Base-by-base conservation (phyloP, 2,329 filamentous ascomycete species). In the Furcasterigmium sp. region DNA sequence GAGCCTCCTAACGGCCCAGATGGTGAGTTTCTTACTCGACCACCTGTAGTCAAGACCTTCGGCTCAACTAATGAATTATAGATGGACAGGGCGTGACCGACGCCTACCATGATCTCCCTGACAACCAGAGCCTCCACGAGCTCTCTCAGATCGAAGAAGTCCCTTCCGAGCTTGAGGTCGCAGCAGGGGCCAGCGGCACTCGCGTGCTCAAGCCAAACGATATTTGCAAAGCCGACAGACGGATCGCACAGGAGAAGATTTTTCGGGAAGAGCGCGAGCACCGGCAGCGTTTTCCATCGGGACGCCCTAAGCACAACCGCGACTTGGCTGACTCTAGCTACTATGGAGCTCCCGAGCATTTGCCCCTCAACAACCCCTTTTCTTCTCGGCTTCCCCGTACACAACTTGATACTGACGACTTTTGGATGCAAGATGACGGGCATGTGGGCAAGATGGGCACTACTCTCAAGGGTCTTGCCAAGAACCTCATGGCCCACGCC, bases 71-170 rank as follows among this genome's bases (percentile, higher is more conserved):
- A 13, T 14, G n/a, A 35, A 17, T 35, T 15, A 6, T 15, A 35
- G 32, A 35, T 35, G 32, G 32, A 10, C n/a, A n/a, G 8, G 32
- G 32, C 32, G 32, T 35, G n/a, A 17, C 32, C 32, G 32, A n/a
- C 7, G 9, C 6, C n/a, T 35, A 35, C 15, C 8, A 35, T 10
- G 32, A 35, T 8, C 32, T 35, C 5, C 32, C 32, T 18, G 32
- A 35, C 15, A 10, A 10, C 18, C 32, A 17, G 15, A 9, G 18
- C 8, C 9, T 8, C 19, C 39, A 35, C 29, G 29, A 35, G 9
- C 39, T 41, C 11, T 41, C 39, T 15, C 17, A 18, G 19, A 41
- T 41, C 15, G 39, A 35, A 21, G 39, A 41, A 15, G 38, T 39
- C 37, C 20, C 38, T 18, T 40, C 38, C 13, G 38, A 40, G 26